These are phyloP conservation scores for Galium porrigens DNA, from an alignment of 305 asterid species.

Conservation along the genomic window DNA sequence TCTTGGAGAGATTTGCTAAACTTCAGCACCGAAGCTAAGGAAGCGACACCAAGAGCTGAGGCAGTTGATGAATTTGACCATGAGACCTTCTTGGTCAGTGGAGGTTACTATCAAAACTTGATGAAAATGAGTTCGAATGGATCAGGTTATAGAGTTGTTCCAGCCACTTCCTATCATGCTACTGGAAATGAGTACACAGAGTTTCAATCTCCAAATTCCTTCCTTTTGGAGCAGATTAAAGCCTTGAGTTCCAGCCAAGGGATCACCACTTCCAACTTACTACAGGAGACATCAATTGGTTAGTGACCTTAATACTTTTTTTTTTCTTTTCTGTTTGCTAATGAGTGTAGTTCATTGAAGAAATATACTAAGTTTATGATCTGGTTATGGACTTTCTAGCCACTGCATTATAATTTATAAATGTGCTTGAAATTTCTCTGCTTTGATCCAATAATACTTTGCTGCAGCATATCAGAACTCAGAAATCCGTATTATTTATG, in stretches of 20 bases:
- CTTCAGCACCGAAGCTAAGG: slow-evolving; percentile 31
- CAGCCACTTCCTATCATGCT: slow-evolving; percentile 24
- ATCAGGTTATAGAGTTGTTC: slow-evolving; percentile 18
- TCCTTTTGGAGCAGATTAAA: slow-evolving; percentile 17
- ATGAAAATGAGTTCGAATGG: slow-evolving; percentile 20
- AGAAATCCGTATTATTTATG: neutral
- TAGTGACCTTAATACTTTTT: slow-evolving; percentile 21
- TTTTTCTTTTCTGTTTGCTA: neutral
- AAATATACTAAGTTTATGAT: neutral
- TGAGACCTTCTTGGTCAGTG: slow-evolving; percentile 7
- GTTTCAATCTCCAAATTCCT: slow-evolving; percentile 17
- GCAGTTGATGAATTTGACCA: slow-evolving; percentile 15
- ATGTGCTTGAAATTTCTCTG: neutral
- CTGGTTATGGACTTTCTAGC: neutral
- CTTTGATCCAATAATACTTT: neutral
- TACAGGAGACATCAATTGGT: slow-evolving; percentile 26
- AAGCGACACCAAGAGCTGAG: slow-evolving; percentile 4
- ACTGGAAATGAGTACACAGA: slow-evolving; percentile 20
- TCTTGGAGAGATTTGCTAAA: slow-evolving; percentile 41
- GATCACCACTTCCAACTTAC: slow-evolving; percentile 24
- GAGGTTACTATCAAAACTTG: slow-evolving; percentile 22
- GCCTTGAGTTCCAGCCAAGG: slow-evolving; percentile 15
- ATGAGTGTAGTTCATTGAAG: neutral
- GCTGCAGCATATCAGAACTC: neutral
- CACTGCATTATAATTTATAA: neutral